Percentiles rank a stretch among this genome's conserved stretches.
Evolutionary conservation across 73 alveolate genomes (phyloP).

Genomic region (Paramecium tetraurelia): DNA sequence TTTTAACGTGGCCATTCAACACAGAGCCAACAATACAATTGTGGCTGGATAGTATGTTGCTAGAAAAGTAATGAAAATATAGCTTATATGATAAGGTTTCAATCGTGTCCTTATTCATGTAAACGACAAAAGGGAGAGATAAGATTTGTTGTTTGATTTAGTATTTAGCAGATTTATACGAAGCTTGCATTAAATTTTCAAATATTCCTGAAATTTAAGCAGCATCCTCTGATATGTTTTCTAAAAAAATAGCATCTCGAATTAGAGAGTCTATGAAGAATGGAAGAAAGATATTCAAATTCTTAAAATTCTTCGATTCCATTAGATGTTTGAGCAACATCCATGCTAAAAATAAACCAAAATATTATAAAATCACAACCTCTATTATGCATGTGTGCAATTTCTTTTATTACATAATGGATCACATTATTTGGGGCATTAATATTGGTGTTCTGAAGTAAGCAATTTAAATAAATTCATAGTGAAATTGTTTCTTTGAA

Average conservation of each 20-base stretch:
- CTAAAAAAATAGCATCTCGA: slow-evolving; percentile 39
- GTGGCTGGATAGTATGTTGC: slow-evolving; percentile 37
- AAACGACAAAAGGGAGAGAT: slow-evolving; percentile 77
- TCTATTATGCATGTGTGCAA: slow-evolving; percentile 68
- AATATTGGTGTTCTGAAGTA: slow-evolving; percentile 61
- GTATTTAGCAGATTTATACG: slow-evolving; percentile 70
- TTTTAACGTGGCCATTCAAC: background rate
- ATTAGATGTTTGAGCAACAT: slow-evolving; percentile 51
- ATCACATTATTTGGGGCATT: slow-evolving; percentile 78
- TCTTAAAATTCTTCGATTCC: slow-evolving; percentile 73
- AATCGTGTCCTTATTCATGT: slow-evolving; percentile 51
- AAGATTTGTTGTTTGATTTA: slow-evolving; percentile 67
- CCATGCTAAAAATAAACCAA: slow-evolving; percentile 52
- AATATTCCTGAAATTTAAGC: slow-evolving; percentile 48
- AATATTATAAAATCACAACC: slow-evolving; percentile 50
- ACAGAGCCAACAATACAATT: background rate
- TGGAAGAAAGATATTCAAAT: slow-evolving; percentile 81
- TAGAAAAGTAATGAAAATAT: background rate
- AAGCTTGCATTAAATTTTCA: slow-evolving; percentile 71
- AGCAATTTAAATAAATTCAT: background rate
- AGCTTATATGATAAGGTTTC: slow-evolving; percentile 16
- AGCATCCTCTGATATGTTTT: slow-evolving; percentile 25
- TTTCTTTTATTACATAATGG: slow-evolving; percentile 78
- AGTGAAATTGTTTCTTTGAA: slow-evolving; percentile 24
- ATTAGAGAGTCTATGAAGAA: slow-evolving; percentile 72